These are phyloP conservation scores for Globisporangium abappressorium DNA, from an alignment of 352 stramenopile species.

Conservation along the genomic window DNA sequence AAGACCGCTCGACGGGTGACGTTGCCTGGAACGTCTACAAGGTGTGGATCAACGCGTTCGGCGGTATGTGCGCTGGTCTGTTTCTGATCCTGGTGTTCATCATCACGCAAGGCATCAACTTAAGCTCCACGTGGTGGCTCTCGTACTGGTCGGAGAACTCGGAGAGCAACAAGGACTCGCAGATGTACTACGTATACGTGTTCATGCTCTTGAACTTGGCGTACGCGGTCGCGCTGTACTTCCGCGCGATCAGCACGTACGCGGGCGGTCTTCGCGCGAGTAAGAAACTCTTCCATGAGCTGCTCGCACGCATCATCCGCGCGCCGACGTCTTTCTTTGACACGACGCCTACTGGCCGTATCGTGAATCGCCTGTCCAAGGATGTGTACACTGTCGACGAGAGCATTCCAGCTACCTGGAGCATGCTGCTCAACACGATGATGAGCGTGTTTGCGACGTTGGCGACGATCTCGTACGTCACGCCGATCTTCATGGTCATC, in stretches of 20 bases:
- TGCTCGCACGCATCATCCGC: slow-evolving; percentile 90
- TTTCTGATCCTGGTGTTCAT: slow-evolving; percentile 48
- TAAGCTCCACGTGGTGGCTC: slow-evolving; percentile 84
- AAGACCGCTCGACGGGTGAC: slow-evolving; percentile 61
- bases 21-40: slow-evolving; percentile 67
- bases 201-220: slow-evolving; percentile 69
- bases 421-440: slow-evolving; percentile 68
- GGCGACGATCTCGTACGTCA: slow-evolving; percentile 69
- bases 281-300: slow-evolving; percentile 49
- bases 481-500: slow-evolving; percentile 67
- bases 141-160: slow-evolving; percentile 88
- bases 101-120: slow-evolving; percentile 40
- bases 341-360: slow-evolving; percentile 71
- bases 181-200: slow-evolving; percentile 84
- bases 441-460: slow-evolving; percentile 65
- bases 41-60: slow-evolving; percentile 66
- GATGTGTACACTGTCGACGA: slow-evolving; percentile 80
- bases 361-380: slow-evolving; percentile 78
- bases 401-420: slow-evolving; percentile 64
- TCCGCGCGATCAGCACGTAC: slow-evolving; percentile 60
- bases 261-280: slow-evolving; percentile 53
- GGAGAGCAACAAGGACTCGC: slow-evolving; percentile 26
- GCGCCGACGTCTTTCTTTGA: slow-evolving; percentile 81
- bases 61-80: slow-evolving; percentile 43
- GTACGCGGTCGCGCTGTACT: slow-evolving; percentile 64